Base-by-base conservation (phyloP, 331 rosid genomes). In the Ulmus americana region DNA sequence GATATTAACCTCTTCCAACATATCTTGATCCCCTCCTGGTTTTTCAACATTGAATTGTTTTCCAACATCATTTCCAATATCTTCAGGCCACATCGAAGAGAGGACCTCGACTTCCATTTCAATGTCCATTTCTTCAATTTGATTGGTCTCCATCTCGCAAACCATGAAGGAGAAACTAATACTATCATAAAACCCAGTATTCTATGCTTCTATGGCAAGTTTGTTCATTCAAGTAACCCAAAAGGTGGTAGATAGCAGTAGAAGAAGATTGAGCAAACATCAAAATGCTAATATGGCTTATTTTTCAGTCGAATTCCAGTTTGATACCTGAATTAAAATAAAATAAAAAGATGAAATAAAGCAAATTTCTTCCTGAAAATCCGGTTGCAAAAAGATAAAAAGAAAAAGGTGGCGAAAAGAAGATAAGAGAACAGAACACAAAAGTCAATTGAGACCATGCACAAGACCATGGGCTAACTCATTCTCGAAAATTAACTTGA, bases 61-160 rank as follows among this genome's bases (percentile, higher is more conserved):
- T 6, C 95, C 91, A 50, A 64, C 86, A 58, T 90, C 90, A 16
- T 76, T 71, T 55, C 84, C 87, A 50, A 90, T 79, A 66, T 90
- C 99, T 61, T 94, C 99, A 7, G 97, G 99, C 99, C 99, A 94
- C 99, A 94, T 90, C 9, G 99, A 94, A 71, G 90, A 64, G 39
- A 94, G 85, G 72, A 43, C 78, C 73, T 94, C 99, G 48, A 82
- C 72, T 52, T 90, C 99, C 53, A 66, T 66, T 43, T 94, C 98
- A 41, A 85, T 71, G 50, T 84, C 97, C 96, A 84, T 85, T 48
- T 90, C 99, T 61, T 94, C 96, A 46, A 84, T 76, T 64, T 61
- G 79, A n/a, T 83, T 86, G 49, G 75, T 70, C 73, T 87, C 99
- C 96, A 87, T 87, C 76, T 87, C 95, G 67, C 90, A 84, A 75